phyloP scores from a whole-genome alignment of 805 yeast genomes.

The Candida insectalens region DNA sequence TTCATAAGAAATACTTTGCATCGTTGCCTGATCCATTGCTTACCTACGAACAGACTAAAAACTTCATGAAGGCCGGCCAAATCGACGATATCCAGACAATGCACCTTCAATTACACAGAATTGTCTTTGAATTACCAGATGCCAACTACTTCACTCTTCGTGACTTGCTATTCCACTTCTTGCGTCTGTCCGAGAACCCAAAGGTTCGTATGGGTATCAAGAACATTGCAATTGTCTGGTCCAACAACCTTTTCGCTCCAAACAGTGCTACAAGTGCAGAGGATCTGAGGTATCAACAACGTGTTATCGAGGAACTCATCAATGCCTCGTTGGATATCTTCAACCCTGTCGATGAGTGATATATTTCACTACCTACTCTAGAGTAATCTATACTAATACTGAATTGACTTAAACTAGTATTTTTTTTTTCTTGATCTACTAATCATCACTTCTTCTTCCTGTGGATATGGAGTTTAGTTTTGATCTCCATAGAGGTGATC shows the following conservation, averaged over 20 bases:
- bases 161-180: constrained; percentile 73
- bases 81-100: constrained; percentile 47
- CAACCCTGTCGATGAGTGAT: constrained; percentile 19
- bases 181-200: constrained; percentile 25
- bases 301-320: constrained; percentile 84
- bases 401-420: too few relatives aligned
- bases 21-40: constrained; percentile 82
- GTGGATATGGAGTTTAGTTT: too few relatives aligned
- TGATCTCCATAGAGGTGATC: too few relatives aligned
- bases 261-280: constrained; percentile 36
- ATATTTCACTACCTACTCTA: background rate
- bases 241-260: constrained; percentile 73
- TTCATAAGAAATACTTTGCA: constrained; percentile 75
- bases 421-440: constrained; percentile 4
- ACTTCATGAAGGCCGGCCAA: constrained; percentile 62
- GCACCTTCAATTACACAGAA: constrained; percentile 74
- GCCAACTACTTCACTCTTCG: constrained; percentile 90
- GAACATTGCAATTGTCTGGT: constrained; percentile 88
- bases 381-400: too few relatives aligned
- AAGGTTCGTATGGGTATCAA: constrained; percentile 77
- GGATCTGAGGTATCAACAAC: constrained; percentile 21
- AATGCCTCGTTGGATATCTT: constrained; percentile 74
- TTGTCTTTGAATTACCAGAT: constrained; percentile 86
- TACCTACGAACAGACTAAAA: constrained; percentile 49
- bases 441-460: too few relatives aligned